phyloP scores from a whole-genome alignment of 2,329 filamentous ascomycete genomes.

The Coniochaeta ligniaria region DNA sequence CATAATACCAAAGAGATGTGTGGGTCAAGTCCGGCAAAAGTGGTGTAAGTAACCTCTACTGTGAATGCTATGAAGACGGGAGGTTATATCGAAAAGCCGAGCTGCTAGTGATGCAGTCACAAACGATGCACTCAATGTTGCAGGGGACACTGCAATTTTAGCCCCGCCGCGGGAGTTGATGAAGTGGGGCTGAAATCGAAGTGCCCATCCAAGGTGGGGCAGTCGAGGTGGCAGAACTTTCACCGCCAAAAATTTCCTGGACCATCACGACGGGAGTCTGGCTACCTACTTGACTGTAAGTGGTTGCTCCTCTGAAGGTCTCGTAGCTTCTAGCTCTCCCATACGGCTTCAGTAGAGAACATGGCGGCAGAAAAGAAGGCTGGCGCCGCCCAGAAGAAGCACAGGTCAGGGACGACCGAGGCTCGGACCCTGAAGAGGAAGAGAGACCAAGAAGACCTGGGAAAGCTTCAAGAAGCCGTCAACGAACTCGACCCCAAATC shows the following conservation, averaged over 20 bases:
- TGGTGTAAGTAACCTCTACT: no score
- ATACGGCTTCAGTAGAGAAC: background rate
- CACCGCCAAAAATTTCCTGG: conserved; percentile 1
- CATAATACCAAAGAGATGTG: background rate
- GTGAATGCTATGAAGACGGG: background rate
- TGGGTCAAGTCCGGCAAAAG: background rate
- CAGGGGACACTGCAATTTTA: background rate
- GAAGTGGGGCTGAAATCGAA: background rate
- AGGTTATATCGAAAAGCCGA: no score
- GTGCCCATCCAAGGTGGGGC: background rate
- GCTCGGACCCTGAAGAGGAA: conserved; percentile 18
- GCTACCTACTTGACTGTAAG: background rate
- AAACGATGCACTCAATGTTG: no score
- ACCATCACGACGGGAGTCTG: background rate
- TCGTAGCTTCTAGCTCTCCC: no score
- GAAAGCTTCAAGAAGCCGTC: conserved; percentile 15
- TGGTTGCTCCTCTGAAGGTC: background rate
- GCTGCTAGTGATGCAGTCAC: no score
- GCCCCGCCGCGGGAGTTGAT: background rate
- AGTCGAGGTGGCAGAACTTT: background rate
- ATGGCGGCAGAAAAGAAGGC: background rate
- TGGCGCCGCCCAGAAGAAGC: background rate
- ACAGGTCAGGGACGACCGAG: conserved; percentile 5
- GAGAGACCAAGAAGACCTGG: conserved; percentile 16
- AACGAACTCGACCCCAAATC: conserved; percentile 44